These are phyloP conservation scores for Monosporozyma aquatica DNA, from an alignment of 805 yeast genomes.

Conservation along the genomic window DNA sequence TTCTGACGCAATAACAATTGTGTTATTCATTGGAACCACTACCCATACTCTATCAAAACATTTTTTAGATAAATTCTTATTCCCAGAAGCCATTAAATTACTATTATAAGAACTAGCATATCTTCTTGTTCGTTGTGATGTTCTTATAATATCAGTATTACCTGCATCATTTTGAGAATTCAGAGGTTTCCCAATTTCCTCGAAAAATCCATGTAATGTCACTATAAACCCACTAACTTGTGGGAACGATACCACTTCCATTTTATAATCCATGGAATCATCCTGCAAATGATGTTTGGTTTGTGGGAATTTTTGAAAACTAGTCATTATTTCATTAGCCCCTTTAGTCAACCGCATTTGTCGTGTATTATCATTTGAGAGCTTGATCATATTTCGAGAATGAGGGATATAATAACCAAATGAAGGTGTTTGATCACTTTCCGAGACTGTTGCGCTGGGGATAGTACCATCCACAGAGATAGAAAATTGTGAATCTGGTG, in stretches of 20 bases:
- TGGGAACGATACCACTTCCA: constrained; percentile 69
- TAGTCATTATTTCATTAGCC: constrained; percentile 49
- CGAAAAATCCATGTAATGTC: constrained; percentile 75
- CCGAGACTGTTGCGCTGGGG: constrained; percentile 37
- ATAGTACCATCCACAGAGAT: constrained; percentile 64
- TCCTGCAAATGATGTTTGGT: constrained; percentile 62
- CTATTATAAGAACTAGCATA: constrained; percentile 11
- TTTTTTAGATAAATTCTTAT: constrained; percentile 43
- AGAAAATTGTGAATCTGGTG: constrained; percentile 78
- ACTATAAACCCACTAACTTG: constrained; percentile 70
- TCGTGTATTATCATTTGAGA: constrained; percentile 46
- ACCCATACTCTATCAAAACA: constrained; percentile 81
- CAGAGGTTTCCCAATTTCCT: constrained; percentile 53
- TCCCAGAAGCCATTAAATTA: constrained; percentile 23
- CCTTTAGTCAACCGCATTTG: constrained; percentile 57
- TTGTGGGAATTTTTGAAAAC: constrained; percentile 64
- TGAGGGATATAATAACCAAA: constrained; percentile 63
- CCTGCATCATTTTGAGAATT: constrained; percentile 20
- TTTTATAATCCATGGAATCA: constrained; percentile 57
- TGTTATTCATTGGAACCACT: constrained; percentile 60
- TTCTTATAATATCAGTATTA: neutral
- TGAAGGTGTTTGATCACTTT: constrained; percentile 31
- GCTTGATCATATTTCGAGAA: constrained; percentile 68
- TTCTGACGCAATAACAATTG: constrained; percentile 79
- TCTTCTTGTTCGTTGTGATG: constrained; percentile 19